A percentile compares a stretch with the other conserved stretches of the same genome.
phyloP scores from a whole-genome alignment of 2,329 filamentous ascomycete species.

The Xylariaceae sp. region DNA sequence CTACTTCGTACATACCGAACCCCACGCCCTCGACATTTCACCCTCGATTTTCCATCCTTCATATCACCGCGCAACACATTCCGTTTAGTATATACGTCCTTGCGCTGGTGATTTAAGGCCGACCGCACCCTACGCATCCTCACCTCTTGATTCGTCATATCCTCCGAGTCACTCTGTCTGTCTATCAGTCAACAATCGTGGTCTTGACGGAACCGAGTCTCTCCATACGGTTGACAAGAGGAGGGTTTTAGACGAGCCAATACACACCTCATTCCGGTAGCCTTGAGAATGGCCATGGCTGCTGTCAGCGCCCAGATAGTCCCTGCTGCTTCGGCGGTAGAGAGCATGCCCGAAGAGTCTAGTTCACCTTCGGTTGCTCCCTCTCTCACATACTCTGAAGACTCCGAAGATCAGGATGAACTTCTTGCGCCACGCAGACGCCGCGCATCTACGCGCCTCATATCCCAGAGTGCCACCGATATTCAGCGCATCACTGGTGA shows the following conservation, averaged over 20 bases:
- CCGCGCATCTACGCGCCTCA: constrained; percentile 64
- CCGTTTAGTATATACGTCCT: not conserved
- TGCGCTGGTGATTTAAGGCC: not conserved
- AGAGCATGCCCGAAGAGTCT: constrained; percentile 43
- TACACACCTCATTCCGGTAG: not conserved
- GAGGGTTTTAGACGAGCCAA: not conserved
- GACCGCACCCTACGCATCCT: not conserved
- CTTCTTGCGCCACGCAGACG: constrained; percentile 48
- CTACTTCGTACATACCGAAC: too few species aligned
- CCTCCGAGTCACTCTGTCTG: not conserved
- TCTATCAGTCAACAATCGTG: not conserved
- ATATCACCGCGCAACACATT: not conserved
- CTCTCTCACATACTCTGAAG: constrained; percentile 58
- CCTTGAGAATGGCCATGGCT: constrained; percentile 29
- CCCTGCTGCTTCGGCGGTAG: constrained; percentile 36
- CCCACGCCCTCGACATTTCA: not conserved
- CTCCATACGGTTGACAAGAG: not conserved
- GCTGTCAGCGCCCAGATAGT: constrained; percentile 37
- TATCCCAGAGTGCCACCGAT: constrained; percentile 57
- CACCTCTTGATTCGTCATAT: not conserved
- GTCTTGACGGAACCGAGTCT: not conserved
- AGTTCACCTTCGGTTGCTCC: constrained; percentile 48
- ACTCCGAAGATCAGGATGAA: constrained; percentile 55
- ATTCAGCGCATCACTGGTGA: constrained; percentile 61
- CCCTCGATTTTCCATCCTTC: not conserved